Conservation (phyloP, 345 rosid species). For the Limnanthes douglasii region DNA sequence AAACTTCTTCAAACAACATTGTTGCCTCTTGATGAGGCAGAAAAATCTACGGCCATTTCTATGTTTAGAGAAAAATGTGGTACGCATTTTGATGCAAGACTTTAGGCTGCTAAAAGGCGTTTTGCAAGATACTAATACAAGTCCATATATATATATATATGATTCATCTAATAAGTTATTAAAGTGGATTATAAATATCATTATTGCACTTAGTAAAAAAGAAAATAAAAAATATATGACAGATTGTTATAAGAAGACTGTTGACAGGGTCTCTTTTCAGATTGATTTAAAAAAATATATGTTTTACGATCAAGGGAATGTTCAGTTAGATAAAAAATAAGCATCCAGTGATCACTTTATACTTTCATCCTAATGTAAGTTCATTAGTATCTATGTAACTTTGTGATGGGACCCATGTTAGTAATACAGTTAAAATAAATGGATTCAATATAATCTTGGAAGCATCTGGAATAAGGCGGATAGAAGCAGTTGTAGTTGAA, state of each 20-base stretch:
- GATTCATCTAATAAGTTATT: too few relatives aligned
- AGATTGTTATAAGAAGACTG: too few relatives aligned
- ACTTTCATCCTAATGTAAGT: slow-evolving; percentile 25
- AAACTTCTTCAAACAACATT: slow-evolving; percentile 64
- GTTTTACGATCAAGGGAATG: too few relatives aligned
- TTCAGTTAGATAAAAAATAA: too few relatives aligned
- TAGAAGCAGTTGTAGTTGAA: slow-evolving; percentile 97
- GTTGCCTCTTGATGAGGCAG: slow-evolving; percentile 69
- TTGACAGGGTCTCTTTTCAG: neutral
- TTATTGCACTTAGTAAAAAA: too few relatives aligned
- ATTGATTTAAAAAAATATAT: too few relatives aligned
- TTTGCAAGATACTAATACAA: too few relatives aligned
- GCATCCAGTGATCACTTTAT: neutral
- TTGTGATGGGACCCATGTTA: slow-evolving; percentile 95
- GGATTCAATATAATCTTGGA: slow-evolving; percentile 85
- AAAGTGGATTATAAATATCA: too few relatives aligned
- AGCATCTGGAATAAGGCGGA: slow-evolving; percentile 91
- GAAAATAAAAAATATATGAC: slow-evolving; percentile 59
- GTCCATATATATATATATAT: too few relatives aligned
- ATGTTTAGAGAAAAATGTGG: slow-evolving; percentile 98
- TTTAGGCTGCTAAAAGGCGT: too few relatives aligned
- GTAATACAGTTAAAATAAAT: slow-evolving; percentile 74
- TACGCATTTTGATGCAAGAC: too few relatives aligned
- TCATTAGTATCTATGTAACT: slow-evolving; percentile 93
- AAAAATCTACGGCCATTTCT: slow-evolving; percentile 82